Base-by-base conservation (phyloP, 2,329 filamentous ascomycete genomes). In the Orbilia quercus region DNA sequence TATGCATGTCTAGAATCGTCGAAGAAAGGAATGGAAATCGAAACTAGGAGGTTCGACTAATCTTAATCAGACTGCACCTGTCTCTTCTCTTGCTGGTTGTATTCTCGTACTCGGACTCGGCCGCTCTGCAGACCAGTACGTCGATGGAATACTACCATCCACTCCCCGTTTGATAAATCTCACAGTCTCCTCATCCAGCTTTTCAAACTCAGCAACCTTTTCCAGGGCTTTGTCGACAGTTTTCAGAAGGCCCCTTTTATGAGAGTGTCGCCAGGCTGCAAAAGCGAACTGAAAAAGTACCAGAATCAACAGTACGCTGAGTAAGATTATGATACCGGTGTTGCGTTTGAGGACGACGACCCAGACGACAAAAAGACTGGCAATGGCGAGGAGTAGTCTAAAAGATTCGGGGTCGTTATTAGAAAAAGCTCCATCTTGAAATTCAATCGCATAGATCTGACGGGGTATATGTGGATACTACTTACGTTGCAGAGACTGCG, bases 171-270 rank as follows among this genome's bases (percentile, higher is more conserved):
- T 69, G 1, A 69, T 28, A 14, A 1, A 38, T 7, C 2, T 0
- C 12, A 69, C 48, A 31, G 40, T 48, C 28, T 16, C 18, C 7
- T 38, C 55, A 18, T 69, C 47, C 25, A 69, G 38, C 7, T 47
- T 62, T 16, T 69, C 64, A 25, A 69, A 69, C 14, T 3, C 48
- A 50, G 45, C 47, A 2, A 69, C 55, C 28, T 48, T 69, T 2
- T 22, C n/a, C 14, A 62, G 36, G 2, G 55, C 47, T 12, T 6
- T 36, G 12, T 69, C 28, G 4, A 69, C 47, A 2, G 38, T 25
- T 14, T 5, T 40, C 38, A 69, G 16, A n/a, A 69, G 14, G 34
- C 16, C 48, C 53, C 31, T 48, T 60, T n/a, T 47, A 25, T 31
- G 4, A 7, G 25, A 48, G 45, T 48, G 62, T 7, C 34, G 28